Evolutionary conservation across 331 rosid species (phyloP).

Genomic region (Spiraea crenata): DNA sequence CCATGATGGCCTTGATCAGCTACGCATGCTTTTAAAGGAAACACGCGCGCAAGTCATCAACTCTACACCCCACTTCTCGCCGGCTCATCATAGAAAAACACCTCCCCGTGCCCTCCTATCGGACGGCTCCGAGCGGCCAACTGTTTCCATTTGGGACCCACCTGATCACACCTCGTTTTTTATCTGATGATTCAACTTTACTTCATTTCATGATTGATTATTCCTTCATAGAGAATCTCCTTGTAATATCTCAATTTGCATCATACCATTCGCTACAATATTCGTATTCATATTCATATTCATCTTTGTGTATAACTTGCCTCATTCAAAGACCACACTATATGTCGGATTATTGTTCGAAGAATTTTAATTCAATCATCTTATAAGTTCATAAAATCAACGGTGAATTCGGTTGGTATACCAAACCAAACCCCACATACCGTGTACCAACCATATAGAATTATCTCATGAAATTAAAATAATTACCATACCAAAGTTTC

Average conservation of each 20-base stretch:
- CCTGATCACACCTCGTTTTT: slow-evolving; percentile 16
- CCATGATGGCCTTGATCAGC: slow-evolving; percentile 32
- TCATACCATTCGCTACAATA: neutral
- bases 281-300: neutral
- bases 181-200: slow-evolving; percentile 12
- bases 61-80: slow-evolving; percentile 31
- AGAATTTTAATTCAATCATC: too few relatives aligned
- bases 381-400: too few relatives aligned
- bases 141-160: slow-evolving; percentile 12
- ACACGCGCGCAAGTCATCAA: slow-evolving; percentile 36
- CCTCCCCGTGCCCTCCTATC: neutral
- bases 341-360: too few relatives aligned
- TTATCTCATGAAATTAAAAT: too few relatives aligned
- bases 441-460: too few relatives aligned
- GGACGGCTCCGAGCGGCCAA: slow-evolving; percentile 26
- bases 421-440: too few relatives aligned
- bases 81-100: slow-evolving; percentile 26
- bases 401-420: too few relatives aligned
- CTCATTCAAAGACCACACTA: too few relatives aligned
- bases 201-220: slow-evolving; percentile 9
- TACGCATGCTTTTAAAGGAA: slow-evolving; percentile 37
- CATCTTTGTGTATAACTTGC: too few relatives aligned
- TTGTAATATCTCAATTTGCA: neutral
- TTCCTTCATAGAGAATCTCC: too few relatives aligned
- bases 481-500: too few relatives aligned